Percentiles rank a stretch among this genome's conserved stretches.
Conservation (phyloP, 2,329 filamentous ascomycete genomes). For the Neobulgaria alba region DNA sequence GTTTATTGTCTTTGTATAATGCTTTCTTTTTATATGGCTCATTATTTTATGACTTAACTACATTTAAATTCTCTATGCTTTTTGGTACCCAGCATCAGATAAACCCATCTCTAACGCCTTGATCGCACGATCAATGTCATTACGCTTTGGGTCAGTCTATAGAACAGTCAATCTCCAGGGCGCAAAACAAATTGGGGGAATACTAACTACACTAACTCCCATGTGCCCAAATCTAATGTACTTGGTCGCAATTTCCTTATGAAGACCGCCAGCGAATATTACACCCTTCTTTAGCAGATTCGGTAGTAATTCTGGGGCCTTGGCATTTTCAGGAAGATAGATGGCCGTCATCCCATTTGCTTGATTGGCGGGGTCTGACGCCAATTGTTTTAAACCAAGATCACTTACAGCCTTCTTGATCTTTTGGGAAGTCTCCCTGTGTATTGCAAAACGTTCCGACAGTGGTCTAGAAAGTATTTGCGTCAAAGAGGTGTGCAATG, state of each 20-base stretch:
- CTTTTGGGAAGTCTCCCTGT: constrained; percentile 70
- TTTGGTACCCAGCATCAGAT: constrained; percentile 60
- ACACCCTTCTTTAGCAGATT: constrained; percentile 80
- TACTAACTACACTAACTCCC: constrained; percentile 77
- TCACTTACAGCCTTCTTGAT: constrained; percentile 77
- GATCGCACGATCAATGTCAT: constrained; percentile 79
- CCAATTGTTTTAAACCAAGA: constrained; percentile 81
- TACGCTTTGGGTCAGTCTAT: constrained; percentile 65
- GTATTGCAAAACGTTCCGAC: constrained; percentile 72
- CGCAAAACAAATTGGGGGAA: not conserved
- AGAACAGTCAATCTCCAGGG: constrained; percentile 9
- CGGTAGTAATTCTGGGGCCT: constrained; percentile 74
- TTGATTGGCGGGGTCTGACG: constrained; percentile 78
- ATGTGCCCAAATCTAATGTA: constrained; percentile 97
- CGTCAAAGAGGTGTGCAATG: constrained; percentile 78
- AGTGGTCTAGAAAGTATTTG: constrained; percentile 80
- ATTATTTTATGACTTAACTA: not conserved
- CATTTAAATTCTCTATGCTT: constrained; percentile 16
- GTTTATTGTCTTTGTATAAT: constrained; percentile 5
- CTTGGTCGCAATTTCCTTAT: constrained; percentile 88
- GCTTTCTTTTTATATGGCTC: constrained; percentile 2
- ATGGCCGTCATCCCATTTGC: constrained; percentile 98
- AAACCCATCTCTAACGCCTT: constrained; percentile 67
- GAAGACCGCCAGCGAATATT: constrained; percentile 88
- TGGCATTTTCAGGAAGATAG: constrained; percentile 79